Base-by-base conservation (phyloP, 208 protist species). In the Crithidia thermophila region DNA sequence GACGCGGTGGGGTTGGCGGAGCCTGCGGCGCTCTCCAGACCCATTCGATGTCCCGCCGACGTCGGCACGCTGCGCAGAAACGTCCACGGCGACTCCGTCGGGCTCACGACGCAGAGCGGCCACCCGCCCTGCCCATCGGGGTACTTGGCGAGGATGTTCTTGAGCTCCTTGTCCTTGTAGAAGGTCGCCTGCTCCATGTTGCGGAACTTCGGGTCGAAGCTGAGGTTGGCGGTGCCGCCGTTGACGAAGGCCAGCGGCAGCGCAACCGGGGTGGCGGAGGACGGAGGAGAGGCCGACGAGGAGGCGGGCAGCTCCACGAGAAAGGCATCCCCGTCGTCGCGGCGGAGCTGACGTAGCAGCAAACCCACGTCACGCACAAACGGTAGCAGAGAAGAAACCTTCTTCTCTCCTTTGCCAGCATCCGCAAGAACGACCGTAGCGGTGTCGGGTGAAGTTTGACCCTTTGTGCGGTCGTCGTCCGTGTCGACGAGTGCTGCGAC, bases 61-160 rank as follows among this genome's bases (percentile, higher is more conserved):
- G 50, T 68, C 10, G 57, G 62, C 36, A 75, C 61, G 40, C 53
- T 75, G 34, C 74, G 74, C 60, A 82, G 36, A 36, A 56, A 78
- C n/a, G 55, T 45, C 71, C 72, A 77, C 36, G 69, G 65, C 3
- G 59, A 42, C 43, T 60, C 55, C 13, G 59, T 39, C 18, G 66
- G 57, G 23, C 52, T 50, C 30, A 61, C 11, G 28, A 43, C 58
- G 45, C 50, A 73, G 18, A 79, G 82, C 21, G 78, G 79, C 85
- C 88, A 97, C 10, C 76, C 79, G 42, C 88, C 87, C 62, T 94
- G 85, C 27, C 64, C 63, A 59, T 97, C 91, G 4, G 93, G 91
- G 52, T 86, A 95, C 78, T 91, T 95, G 18, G 81, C 82, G 30
- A 95, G 28, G 10, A 87, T 53, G 34, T 70, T 84, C 64, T 91